These are phyloP conservation scores for Dujonia santamariae DNA, from an alignment of 1,139 yeast genomes.

Conservation along the genomic window DNA sequence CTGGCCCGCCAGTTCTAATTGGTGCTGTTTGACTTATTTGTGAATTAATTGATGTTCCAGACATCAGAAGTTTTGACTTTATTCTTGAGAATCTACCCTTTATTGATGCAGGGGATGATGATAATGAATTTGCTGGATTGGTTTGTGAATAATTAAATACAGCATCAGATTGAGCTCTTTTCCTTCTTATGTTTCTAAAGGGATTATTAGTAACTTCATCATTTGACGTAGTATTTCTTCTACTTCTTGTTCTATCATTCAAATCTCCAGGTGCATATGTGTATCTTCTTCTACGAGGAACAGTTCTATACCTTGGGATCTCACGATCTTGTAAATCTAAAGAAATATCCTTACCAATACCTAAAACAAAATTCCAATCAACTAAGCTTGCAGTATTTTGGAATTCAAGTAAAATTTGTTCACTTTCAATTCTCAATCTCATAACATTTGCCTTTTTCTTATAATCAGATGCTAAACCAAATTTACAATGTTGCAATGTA, in stretches of 20 bases:
- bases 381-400: conserved; percentile 55
- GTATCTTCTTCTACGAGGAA: conserved; percentile 67
- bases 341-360: conserved; percentile 62
- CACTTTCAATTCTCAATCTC: conserved; percentile 63
- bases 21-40: conserved; percentile 1
- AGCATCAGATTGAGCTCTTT: conserved; percentile 7
- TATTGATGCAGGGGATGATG: conserved; percentile 1
- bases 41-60: not conserved
- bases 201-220: not conserved
- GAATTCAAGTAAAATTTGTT: conserved; percentile 62
- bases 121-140: too few relatives aligned
- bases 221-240: conserved; percentile 11
- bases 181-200: not conserved
- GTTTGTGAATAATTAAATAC: not conserved
- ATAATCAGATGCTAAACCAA: conserved; percentile 72
- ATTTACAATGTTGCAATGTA: conserved; percentile 64
- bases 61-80: conserved; percentile 7
- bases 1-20: conserved; percentile 13
- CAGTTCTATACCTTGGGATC: conserved; percentile 66
- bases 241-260: conserved; percentile 18
- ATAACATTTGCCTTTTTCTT: conserved; percentile 56
- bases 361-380: conserved; percentile 60
- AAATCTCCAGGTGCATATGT: too few relatives aligned
- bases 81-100: conserved; percentile 2
- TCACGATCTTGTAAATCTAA: conserved; percentile 59